Percentiles rank a stretch among this genome's conserved stretches.
Evolutionary conservation across 2,329 filamentous ascomycete genomes (phyloP).

Genomic region (Sarocladium kiliense): DNA sequence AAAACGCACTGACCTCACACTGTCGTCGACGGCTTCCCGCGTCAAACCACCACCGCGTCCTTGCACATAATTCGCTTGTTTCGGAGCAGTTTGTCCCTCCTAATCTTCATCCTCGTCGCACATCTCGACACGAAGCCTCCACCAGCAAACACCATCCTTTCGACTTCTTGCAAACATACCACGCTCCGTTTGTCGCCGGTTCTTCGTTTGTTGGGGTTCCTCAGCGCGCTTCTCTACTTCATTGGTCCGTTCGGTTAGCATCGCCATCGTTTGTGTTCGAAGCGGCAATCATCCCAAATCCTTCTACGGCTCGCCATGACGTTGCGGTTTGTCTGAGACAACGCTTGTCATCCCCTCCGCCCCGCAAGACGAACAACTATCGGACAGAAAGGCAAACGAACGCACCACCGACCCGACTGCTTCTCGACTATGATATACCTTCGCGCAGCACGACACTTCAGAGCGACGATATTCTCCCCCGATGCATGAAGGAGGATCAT

Average conservation of each 20-base stretch:
- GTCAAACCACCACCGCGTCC: constrained; percentile 26
- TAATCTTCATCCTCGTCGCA: constrained; percentile 13
- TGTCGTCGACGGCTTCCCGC: constrained; percentile 77
- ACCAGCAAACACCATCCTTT: background rate
- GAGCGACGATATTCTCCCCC: constrained; percentile 20
- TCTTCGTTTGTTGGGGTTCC: constrained; percentile 6
- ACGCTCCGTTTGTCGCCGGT: background rate
- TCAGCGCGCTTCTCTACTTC: background rate
- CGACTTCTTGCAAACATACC: constrained; percentile 10
- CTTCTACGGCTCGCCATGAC: background rate
- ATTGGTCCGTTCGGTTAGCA: background rate
- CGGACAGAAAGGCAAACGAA: background rate
- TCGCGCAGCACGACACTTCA: background rate
- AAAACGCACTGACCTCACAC: constrained; percentile 6
- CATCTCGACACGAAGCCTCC: constrained; percentile 15
- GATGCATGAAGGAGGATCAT: constrained; percentile 12
- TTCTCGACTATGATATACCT: constrained; percentile 4
- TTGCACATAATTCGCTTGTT: background rate
- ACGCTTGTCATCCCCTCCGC: background rate
- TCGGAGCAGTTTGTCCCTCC: background rate
- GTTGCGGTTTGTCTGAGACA: constrained; percentile 7
- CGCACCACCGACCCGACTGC: background rate
- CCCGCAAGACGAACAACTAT: background rate
- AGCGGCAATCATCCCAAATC: background rate
- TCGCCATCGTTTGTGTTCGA: background rate